These are phyloP conservation scores for Colletotrichum simmondsii DNA, from an alignment of 2,329 filamentous ascomycete genomes.

Conservation along the genomic window DNA sequence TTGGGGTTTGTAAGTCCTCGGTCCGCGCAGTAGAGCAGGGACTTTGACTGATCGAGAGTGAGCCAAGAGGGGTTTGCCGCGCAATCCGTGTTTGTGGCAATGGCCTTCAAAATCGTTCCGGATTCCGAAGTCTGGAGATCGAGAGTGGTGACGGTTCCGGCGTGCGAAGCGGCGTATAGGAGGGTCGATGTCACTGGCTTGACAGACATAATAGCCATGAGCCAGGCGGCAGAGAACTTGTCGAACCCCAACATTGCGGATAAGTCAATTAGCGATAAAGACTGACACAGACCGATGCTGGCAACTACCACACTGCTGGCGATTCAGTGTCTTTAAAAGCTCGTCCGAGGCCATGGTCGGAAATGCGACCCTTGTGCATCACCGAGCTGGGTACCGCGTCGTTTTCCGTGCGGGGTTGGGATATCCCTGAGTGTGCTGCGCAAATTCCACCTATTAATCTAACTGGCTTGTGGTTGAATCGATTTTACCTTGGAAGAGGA, in stretches of 20 bases:
- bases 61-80: conserved; percentile 35
- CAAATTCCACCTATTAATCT: conserved; percentile 29
- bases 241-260: conserved; percentile 7
- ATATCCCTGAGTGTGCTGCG: conserved; percentile 8
- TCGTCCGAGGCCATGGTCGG: conserved; percentile 1
- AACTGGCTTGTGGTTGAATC: neutral
- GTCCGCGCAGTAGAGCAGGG: conserved; percentile 32
- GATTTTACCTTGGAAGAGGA: neutral
- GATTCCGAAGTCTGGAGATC: conserved; percentile 42
- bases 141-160: conserved; percentile 59
- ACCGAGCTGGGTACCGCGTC: neutral
- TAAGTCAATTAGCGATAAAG: neutral
- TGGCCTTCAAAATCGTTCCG: conserved; percentile 13
- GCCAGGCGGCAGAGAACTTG: conserved; percentile 12
- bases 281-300: neutral
- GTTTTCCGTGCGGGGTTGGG: conserved; percentile 33
- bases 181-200: conserved; percentile 46
- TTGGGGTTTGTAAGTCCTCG: conserved; percentile 23
- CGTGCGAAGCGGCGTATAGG: conserved; percentile 61
- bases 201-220: conserved; percentile 35
- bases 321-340: conserved; percentile 6
- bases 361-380: conserved; percentile 15
- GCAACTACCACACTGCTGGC: neutral
- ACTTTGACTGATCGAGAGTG: conserved; percentile 31
- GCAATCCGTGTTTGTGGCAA: conserved; percentile 29